Base-by-base conservation (phyloP, 345 rosid species). In the Passiflora organensis region DNA sequence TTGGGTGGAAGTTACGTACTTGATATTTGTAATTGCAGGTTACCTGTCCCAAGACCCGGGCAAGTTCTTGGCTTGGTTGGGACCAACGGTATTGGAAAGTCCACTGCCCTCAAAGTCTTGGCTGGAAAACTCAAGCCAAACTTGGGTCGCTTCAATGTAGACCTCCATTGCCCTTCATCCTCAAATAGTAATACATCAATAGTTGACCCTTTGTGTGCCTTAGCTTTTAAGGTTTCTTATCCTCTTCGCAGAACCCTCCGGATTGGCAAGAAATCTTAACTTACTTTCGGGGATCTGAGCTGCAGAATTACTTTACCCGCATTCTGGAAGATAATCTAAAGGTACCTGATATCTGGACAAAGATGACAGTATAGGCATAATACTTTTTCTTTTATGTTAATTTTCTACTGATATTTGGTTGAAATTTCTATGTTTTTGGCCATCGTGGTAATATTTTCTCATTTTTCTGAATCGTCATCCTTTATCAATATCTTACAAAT, bases 181-280 rank as follows among this genome's bases (percentile, higher is more conserved):
- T 16, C 24, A 22, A 48, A 2, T 19, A 10, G 9, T 48, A 10
- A 3, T 20, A 18, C 8, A 14, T 16, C 25, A 15, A 15, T 51
- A 23, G 8, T 11, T 41, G 43, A 8, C 0, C 10, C 20, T 60
- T 24, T 36, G 4, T 55, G 46, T 50, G 58, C 32, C 54, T 63
- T 56, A 20, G 11, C 15, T 34, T 21, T 54, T 62, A 23, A 1
- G 20, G 11, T 38, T 15, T 63, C 36, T 28, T 34, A 48, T 43
- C 12, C 51, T 23, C 36, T 15, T 50, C 66, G 56, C 89, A 93
- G 99, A 93, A 70, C 48, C 99, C 99, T 76, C 99, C 99, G 19
- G 97, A 93, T 73, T 93, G 99, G 99, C 99, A 93, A 71, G 99
- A 93, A 68, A 89, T 93, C 22, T 71, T 93, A 84, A 89, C 99